Conservation (phyloP, 768 basidiomycete species). For the Pleurotus citrinopileatus region DNA sequence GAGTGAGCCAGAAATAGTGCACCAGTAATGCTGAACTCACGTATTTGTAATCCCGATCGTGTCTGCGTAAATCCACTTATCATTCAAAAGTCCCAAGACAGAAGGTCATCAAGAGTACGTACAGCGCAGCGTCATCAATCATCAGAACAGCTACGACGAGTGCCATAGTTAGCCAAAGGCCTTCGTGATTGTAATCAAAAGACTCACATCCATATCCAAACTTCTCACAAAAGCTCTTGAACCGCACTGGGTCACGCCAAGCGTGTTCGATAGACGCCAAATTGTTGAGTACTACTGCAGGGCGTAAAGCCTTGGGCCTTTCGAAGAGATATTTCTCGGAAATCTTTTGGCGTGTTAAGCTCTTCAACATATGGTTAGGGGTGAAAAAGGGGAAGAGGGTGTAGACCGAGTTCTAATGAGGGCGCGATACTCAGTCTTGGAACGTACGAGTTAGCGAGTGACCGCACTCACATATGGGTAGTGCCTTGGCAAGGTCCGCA, state of each 20-base stretch:
- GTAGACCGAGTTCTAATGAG: conserved; percentile 36
- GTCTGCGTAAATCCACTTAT: neutral
- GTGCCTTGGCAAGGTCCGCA: conserved; percentile 38
- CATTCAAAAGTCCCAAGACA: neutral
- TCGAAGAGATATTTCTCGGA: conserved; percentile 38
- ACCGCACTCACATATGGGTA: conserved; percentile 34
- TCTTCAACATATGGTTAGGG: conserved; percentile 33
- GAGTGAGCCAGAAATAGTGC: neutral
- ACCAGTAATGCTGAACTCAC: neutral
- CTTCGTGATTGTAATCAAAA: neutral
- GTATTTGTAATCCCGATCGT: neutral
- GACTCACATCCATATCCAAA: conserved; percentile 25
- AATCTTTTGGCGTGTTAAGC: conserved; percentile 36
- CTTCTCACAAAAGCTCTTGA: conserved; percentile 34
- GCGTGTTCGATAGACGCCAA: conserved; percentile 30
- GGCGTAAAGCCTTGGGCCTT: conserved; percentile 25
- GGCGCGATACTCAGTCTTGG: no score
- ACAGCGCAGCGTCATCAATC: neutral
- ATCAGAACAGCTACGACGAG: neutral
- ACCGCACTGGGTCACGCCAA: conserved; percentile 30
- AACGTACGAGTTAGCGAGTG: no score
- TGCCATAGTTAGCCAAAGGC: neutral
- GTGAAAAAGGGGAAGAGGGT: conserved; percentile 61
- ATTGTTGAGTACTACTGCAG: conserved; percentile 27
- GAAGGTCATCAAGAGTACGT: neutral